phyloP scores from a whole-genome alignment of 2,329 filamentous ascomycete genomes.

The Phoma sp. region DNA sequence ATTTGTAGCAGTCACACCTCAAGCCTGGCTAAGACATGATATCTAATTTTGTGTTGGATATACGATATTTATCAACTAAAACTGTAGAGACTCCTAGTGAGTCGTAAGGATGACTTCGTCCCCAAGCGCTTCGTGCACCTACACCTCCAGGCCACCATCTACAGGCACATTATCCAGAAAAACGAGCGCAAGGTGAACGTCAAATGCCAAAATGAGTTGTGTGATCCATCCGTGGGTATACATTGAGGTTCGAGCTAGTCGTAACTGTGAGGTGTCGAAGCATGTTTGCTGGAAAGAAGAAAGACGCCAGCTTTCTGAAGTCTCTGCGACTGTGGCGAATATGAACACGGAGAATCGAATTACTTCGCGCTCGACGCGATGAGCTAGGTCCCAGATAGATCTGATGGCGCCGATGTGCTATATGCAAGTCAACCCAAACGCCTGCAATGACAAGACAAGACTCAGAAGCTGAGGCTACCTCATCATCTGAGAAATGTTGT shows the following conservation, averaged over 20 bases:
- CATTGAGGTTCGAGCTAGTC: constrained; percentile 30
- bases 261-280: constrained; percentile 11
- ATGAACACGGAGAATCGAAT: constrained; percentile 43
- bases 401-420: constrained; percentile 31
- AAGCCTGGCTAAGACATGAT: background rate
- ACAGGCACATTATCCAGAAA: constrained; percentile 26
- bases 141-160: background rate
- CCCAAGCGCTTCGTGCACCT: background rate
- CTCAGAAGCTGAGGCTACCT: constrained; percentile 34
- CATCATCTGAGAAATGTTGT: constrained; percentile 56
- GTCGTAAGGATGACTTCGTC: background rate
- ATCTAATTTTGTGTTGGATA: background rate
- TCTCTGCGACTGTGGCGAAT: constrained; percentile 26
- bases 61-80: constrained; percentile 6
- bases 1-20: background rate
- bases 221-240: constrained; percentile 32
- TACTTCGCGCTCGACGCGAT: constrained; percentile 33
- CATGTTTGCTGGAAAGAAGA: constrained; percentile 8
- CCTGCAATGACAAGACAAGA: constrained; percentile 22
- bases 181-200: constrained; percentile 18
- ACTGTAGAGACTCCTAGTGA: background rate
- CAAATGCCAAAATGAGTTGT: constrained; percentile 17
- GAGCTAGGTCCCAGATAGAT: constrained; percentile 26
- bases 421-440: constrained; percentile 32
- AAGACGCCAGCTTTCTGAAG: constrained; percentile 7